phyloP scores from a whole-genome alignment of 345 rosid genomes.

The Draba incana region DNA sequence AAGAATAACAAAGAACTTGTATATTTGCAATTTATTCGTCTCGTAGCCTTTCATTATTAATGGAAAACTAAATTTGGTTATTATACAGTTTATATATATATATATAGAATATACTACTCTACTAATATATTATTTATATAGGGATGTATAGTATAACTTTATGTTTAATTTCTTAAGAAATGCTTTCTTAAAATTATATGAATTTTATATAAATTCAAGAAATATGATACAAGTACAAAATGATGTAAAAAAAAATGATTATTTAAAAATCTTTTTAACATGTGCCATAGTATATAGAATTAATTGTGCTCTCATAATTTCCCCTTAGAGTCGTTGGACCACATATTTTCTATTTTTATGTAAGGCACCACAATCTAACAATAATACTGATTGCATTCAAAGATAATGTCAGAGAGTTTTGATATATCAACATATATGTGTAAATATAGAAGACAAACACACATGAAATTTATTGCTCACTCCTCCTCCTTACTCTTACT shows the following conservation, averaged over 20 bases:
- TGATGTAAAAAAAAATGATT: background rate
- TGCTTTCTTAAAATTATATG: too few relatives aligned
- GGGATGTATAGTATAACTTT: too few relatives aligned
- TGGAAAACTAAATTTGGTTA: too few relatives aligned
- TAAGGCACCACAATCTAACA: slow-evolving; percentile 24
- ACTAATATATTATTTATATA: too few relatives aligned
- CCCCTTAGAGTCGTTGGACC: slow-evolving; percentile 31
- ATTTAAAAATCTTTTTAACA: background rate
- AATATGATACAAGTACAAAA: background rate
- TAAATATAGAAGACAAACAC: slow-evolving; percentile 19
- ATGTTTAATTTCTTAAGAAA: too few relatives aligned
- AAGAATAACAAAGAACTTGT: too few relatives aligned
- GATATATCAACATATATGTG: slow-evolving; percentile 14
- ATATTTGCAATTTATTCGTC: too few relatives aligned
- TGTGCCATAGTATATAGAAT: background rate
- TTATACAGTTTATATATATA: too few relatives aligned
- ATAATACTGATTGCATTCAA: slow-evolving; percentile 35
- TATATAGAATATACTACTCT: too few relatives aligned
- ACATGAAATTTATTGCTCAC: slow-evolving; percentile 38
- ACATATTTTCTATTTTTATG: slow-evolving; percentile 25
- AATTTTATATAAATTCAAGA: background rate
- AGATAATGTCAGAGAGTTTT: slow-evolving; percentile 36
- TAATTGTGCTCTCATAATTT: background rate
- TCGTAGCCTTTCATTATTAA: too few relatives aligned
- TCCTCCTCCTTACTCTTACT: too few relatives aligned